A percentile compares a stretch with the other conserved stretches of the same genome.
Conservation (phyloP, 31 red algal species). For the Pterothamnion heteromorphum region DNA sequence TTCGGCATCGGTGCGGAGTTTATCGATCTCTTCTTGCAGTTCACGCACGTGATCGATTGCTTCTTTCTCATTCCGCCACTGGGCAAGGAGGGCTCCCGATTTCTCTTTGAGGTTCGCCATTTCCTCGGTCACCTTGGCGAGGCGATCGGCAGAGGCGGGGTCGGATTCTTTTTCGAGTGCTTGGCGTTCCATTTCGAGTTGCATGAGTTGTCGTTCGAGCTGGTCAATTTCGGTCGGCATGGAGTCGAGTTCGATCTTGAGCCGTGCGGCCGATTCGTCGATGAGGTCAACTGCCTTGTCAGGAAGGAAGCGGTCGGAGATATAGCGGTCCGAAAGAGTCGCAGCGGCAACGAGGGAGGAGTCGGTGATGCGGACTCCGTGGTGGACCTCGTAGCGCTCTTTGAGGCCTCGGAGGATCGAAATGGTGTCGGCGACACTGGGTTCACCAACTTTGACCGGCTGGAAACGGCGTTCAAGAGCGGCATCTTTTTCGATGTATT, state of each 20-base stretch:
- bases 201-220: slow-evolving; percentile 84
- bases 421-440: slow-evolving; percentile 83
- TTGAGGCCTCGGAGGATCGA: slow-evolving; percentile 43
- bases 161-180: slow-evolving; percentile 65
- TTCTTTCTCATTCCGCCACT: slow-evolving; percentile 78
- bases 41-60: slow-evolving; percentile 59
- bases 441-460: slow-evolving; percentile 90
- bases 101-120: slow-evolving; percentile 65
- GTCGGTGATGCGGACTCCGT: background rate
- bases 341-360: background rate
- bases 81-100: slow-evolving; percentile 59
- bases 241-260: slow-evolving; percentile 72
- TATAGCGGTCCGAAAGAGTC: background rate
- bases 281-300: background rate
- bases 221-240: slow-evolving; percentile 84
- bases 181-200: slow-evolving; percentile 93
- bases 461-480: slow-evolving; percentile 96
- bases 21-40: slow-evolving; percentile 81
- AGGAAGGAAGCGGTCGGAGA: background rate
- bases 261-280: background rate
- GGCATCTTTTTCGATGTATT: slow-evolving; percentile 98
- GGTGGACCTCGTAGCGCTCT: background rate
- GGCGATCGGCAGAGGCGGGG: slow-evolving; percentile 25
- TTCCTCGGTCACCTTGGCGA: slow-evolving; percentile 57
- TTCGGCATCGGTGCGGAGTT: slow-evolving; percentile 71